phyloP scores from a whole-genome alignment of 768 basidiomycete genomes.

The Astraeus odoratus region DNA sequence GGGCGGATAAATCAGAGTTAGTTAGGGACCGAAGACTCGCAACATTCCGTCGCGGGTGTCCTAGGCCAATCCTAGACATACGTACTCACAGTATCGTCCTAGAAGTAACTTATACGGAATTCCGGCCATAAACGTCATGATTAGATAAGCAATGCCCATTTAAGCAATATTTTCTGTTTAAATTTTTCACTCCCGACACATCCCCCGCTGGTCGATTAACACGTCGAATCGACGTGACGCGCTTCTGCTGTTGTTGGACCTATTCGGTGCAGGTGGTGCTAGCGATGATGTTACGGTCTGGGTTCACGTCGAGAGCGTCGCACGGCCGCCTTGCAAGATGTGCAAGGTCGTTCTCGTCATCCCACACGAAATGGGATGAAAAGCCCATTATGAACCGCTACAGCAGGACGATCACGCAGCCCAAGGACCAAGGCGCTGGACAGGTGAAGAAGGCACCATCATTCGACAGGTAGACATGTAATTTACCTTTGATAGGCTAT shows the following conservation, averaged over 20 bases:
- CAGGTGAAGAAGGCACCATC: conserved; percentile 48
- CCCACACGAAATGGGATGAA: conserved; percentile 32
- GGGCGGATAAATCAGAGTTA: too few species aligned
- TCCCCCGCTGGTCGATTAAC: too few species aligned
- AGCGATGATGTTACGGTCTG: conserved; percentile 17
- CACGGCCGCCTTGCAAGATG: conserved; percentile 10
- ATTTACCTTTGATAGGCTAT: conserved; percentile 59
- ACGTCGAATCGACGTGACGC: conserved; percentile 14
- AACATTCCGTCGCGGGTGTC: too few species aligned
- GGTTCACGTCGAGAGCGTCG: conserved; percentile 13
- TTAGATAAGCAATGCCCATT: too few species aligned
- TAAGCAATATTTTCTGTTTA: too few species aligned
- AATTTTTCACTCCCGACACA: too few species aligned
- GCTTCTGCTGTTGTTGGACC: not conserved
- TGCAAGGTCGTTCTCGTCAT: conserved; percentile 32
- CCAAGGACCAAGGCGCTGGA: conserved; percentile 93
- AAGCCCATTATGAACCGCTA: conserved; percentile 55
- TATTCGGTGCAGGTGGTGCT: not conserved
- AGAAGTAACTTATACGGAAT: too few species aligned
- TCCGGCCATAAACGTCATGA: too few species aligned
- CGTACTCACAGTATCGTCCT: too few species aligned
- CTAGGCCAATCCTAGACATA: too few species aligned
- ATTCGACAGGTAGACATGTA: not conserved
- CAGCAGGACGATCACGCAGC: conserved; percentile 78
- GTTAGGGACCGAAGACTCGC: too few species aligned